Base-by-base conservation (phyloP, 495 filamentous ascomycete species). In the Sabuloglossum arenarium region DNA sequence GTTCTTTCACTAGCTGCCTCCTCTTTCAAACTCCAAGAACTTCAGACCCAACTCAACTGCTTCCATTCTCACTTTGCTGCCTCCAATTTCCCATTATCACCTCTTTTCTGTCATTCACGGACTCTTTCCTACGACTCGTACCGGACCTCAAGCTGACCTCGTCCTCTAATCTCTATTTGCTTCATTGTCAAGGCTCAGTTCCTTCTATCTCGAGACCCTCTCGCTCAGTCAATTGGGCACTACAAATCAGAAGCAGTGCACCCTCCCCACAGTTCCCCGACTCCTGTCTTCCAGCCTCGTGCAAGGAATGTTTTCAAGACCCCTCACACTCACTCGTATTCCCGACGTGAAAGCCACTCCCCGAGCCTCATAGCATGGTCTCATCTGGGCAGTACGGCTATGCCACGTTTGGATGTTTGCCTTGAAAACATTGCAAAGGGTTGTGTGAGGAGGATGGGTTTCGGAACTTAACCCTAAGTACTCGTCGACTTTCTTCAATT, bases 391-490 rank as follows among this genome's bases (percentile, higher is more conserved):
- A 47, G 61, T 60, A 52, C 54, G 55, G 53, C 56, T 59, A 57
- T 52, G 52, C 23, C 57, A 54, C 52, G 59, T 61, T 56, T 39
- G 57, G 58, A 59, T 54, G 63, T 63, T 61, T 31, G 59, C 60
- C 59, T 55, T 65, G 56, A 55, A 39, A 56, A 61, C 62, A 62
- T 57, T 62, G 63, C 61, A 62, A 59, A 60, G 37, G 61, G 65
- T 59, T 59, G 59, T 65, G 59, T 57, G 65, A 63, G 69, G 73
- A 71, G 77, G 75, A 75, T 71, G 69, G 69, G 69, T 67, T 66
- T 78, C 73, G 80, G 81, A 84, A 82, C 81, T 84, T 85, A 85
- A 85, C 81, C 81, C 81, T 85, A 85, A 79, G 70, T 64, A 65
- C 64, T 67, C 62, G 69, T 75, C 74, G 79, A 78, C 80, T 74